Conservation (phyloP, 371 early-diverging fungal genomes). For the Actinomortierella ambigua region DNA sequence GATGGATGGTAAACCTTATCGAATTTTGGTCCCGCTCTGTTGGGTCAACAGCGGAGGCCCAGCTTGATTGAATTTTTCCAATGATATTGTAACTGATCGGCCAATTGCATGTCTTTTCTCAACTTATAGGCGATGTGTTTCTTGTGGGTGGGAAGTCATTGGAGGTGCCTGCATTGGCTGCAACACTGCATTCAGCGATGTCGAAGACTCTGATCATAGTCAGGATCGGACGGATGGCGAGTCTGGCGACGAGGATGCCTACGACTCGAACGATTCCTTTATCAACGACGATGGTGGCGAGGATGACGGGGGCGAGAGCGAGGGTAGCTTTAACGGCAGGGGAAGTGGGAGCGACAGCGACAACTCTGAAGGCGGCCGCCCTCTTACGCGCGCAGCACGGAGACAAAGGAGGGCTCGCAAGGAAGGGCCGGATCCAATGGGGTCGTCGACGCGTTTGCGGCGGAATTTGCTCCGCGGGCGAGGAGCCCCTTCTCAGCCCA, state of each 20-base stretch:
- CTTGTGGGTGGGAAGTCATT: slow-evolving; percentile 42
- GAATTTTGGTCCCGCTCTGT: too few relatives aligned
- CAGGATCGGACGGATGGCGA: slow-evolving; percentile 24
- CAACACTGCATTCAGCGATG: slow-evolving; percentile 26
- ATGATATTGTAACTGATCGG: too few relatives aligned
- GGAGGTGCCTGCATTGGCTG: slow-evolving; percentile 26
- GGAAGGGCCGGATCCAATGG: neutral
- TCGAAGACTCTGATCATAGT: slow-evolving; percentile 26
- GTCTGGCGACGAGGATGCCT: slow-evolving; percentile 30
- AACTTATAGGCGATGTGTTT: slow-evolving; percentile 35
- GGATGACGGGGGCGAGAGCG: neutral
- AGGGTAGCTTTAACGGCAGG: neutral
- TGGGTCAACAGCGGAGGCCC: too few relatives aligned
- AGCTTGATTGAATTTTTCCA: too few relatives aligned
- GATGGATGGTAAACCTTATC: too few relatives aligned
- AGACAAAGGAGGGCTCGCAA: slow-evolving; percentile 6
- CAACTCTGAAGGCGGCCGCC: neutral
- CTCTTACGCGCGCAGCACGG: neutral
- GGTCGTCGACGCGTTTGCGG: neutral
- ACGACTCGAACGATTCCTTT: slow-evolving; percentile 43
- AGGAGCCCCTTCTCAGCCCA: too few relatives aligned
- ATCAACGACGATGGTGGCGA: slow-evolving; percentile 25
- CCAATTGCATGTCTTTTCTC: too few relatives aligned
- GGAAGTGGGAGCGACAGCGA: slow-evolving; percentile 4
- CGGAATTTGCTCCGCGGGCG: too few relatives aligned